Evolutionary conservation across 352 stramenopile species (phyloP).

Genomic region (Globisporangium irregulare): DNA sequence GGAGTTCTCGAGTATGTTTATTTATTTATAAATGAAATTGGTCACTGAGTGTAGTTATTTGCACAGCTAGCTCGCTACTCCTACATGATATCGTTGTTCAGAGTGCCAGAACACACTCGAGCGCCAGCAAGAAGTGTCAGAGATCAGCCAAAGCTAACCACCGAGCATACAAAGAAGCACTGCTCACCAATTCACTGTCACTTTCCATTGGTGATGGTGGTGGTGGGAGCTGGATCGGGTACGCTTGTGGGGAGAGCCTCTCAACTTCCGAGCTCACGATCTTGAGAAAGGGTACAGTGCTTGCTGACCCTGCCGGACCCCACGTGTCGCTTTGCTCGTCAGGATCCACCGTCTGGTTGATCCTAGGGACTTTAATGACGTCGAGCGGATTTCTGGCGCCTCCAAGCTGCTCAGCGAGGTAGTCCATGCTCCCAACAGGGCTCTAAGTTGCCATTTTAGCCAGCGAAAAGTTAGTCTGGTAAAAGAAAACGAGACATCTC

Average conservation of each 20-base stretch:
- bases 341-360: neutral
- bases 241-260: neutral
- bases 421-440: conserved; percentile 41
- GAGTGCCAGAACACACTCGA: neutral
- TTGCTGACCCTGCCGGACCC: neutral
- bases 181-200: neutral
- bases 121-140: neutral
- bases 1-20: neutral
- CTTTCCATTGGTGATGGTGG: neutral
- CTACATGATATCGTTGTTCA: neutral
- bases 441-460: conserved; percentile 10
- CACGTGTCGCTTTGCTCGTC: neutral
- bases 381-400: conserved; percentile 34
- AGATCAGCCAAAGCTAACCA: neutral
- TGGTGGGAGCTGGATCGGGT: neutral
- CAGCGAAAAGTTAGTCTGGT: neutral
- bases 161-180: neutral
- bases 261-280: neutral
- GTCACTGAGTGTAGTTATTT: neutral
- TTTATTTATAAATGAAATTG: neutral
- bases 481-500: neutral
- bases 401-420: conserved; percentile 42
- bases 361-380: conserved; percentile 27
- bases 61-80: neutral
- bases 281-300: too few species aligned